Evolutionary conservation across 169 alveolate species (phyloP), one percentile per base, ranked within the genome.

Genomic region (Condylostoma magnum): DNA sequence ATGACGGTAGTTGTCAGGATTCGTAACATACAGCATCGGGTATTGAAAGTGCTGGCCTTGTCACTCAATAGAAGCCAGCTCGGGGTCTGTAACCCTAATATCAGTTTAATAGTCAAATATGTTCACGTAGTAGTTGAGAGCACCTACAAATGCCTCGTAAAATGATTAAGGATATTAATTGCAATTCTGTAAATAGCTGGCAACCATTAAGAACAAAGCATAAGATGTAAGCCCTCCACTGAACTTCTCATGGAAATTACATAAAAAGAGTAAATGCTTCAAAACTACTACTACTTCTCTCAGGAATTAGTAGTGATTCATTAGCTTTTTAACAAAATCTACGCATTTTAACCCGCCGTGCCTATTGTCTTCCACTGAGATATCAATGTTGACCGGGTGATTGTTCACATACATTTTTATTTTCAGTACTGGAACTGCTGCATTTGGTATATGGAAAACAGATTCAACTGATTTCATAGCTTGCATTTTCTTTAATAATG

Each of bases 341-440:
- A 85, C 89, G 47, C 94, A 84, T 54, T 81, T 77, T 4, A 88
- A 27, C 31, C 94, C 94, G 58, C 78, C 77, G 56, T 88, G 94
- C 43, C 69, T 71, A 30, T 66, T 80, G 47, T 86, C 89, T 73
- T 80, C 83, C 34, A 84, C 70, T 22, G 92, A 75, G 38, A 88
- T 82, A 65, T 88, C 94, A 1, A 88, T 75, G 27, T 80, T 70
- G 3, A 63, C 31, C 46, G 10, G 22, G 25, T 27, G 15, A 12
- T 22, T n/a, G 37, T 44, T 44, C 46, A 18, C 12, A 22, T 25
- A 12, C 27, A 31, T 43, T 18, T 25, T 12, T n/a, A 44, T 46
- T 28, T 63, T 63, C 20, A 63, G 34, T 2, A 63, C 15, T 3
- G 73, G 73, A n/a, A 63, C 46, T 18, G 58, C 20, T 2, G 73